Conservation (phyloP, 1,139 yeast genomes). For the Arxiozyma bovina region DNA sequence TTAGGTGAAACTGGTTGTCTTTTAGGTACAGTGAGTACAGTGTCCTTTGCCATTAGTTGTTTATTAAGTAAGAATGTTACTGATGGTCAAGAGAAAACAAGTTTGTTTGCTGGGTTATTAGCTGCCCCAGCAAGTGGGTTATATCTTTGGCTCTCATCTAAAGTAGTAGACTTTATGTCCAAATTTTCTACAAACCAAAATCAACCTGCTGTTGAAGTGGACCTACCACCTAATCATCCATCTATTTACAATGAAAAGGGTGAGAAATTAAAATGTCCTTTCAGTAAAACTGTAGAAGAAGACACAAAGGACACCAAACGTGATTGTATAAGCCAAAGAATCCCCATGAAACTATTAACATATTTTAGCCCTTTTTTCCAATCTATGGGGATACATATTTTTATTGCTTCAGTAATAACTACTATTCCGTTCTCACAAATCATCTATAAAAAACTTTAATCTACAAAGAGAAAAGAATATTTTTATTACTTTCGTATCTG, state of each 20-base stretch:
- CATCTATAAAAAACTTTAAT: neutral
- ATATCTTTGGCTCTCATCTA: slow-evolving; percentile 9
- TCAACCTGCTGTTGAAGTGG: neutral
- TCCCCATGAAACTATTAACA: neutral
- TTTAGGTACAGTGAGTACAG: slow-evolving; percentile 25
- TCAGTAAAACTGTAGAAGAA: neutral
- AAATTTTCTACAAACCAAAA: slow-evolving; percentile 3
- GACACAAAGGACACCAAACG: neutral
- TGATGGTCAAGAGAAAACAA: slow-evolving; percentile 13
- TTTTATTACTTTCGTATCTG: no score
- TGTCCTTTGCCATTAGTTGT: slow-evolving; percentile 29
- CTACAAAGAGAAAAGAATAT: neutral
- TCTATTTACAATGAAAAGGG: slow-evolving; percentile 4
- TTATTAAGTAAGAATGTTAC: slow-evolving; percentile 15
- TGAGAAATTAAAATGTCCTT: slow-evolving; percentile 6
- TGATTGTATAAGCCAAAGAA: neutral
- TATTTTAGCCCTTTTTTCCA: neutral
- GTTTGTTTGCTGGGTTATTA: slow-evolving; percentile 13
- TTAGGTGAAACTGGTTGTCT: slow-evolving; percentile 20
- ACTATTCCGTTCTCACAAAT: neutral
- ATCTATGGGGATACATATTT: neutral
- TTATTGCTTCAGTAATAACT: neutral
- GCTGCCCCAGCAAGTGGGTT: slow-evolving; percentile 14
- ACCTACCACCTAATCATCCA: slow-evolving; percentile 8
- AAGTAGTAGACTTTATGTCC: neutral